Percentiles rank a stretch among this genome's conserved stretches.
These are phyloP conservation scores for Suillus lakei DNA, from an alignment of 768 basidiomycete species.

Conservation along the genomic window DNA sequence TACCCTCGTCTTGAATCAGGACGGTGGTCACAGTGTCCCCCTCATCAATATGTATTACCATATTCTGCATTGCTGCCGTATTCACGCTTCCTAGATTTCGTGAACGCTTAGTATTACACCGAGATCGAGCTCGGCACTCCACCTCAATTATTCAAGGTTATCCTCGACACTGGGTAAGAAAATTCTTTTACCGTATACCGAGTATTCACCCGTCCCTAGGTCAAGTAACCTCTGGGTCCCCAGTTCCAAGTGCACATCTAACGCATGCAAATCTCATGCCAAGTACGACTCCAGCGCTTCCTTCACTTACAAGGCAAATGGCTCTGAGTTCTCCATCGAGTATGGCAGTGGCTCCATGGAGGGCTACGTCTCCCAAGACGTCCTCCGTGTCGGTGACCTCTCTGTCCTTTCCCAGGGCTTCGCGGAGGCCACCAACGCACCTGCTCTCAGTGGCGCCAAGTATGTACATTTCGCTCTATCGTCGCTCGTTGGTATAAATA, in stretches of 20 bases:
- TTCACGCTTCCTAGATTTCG: constrained; percentile 69
- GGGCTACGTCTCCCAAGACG: constrained; percentile 90
- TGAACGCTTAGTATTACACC: constrained; percentile 97
- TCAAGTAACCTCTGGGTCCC: constrained; percentile 97
- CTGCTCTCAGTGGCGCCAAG: constrained; percentile 95
- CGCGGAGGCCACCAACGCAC: constrained; percentile 95
- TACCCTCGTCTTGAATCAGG: constrained; percentile 82
- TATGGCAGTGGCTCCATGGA: constrained; percentile 98
- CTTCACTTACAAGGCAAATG: constrained; percentile 88
- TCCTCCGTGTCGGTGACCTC: constrained; percentile 82
- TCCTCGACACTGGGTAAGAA: constrained; percentile 85
- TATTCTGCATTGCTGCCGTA: constrained; percentile 7
- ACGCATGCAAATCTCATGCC: constrained; percentile 91
- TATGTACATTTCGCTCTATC: constrained; percentile 53
- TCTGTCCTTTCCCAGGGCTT: constrained; percentile 78
- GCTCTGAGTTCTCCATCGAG: constrained; percentile 84
- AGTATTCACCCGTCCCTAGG: constrained; percentile 41
- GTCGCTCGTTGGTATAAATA: constrained; percentile 89
- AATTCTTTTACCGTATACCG: neutral
- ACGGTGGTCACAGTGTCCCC: constrained; percentile 86
- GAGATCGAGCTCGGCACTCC: constrained; percentile 86
- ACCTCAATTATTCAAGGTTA: constrained; percentile 89
- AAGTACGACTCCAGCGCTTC: constrained; percentile 88
- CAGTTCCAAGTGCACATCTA: constrained; percentile 83
- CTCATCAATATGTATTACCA: constrained; percentile 71